Evolutionary conservation across 371 early-diverging fungal species (phyloP).

Genomic region (Mucor racemosus): DNA sequence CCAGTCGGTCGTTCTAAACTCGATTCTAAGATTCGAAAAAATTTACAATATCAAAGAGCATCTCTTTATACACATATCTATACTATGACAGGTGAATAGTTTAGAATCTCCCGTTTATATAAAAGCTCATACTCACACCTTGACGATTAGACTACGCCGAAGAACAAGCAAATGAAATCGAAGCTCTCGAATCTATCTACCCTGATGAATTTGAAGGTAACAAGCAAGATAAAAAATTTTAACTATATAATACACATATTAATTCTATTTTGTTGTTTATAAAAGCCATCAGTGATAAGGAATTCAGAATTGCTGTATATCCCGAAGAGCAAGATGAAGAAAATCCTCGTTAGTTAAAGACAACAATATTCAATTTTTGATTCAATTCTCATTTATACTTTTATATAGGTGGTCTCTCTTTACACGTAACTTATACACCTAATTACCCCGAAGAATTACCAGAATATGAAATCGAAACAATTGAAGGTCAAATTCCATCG

Average conservation of each 20-base stretch:
- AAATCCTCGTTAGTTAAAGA: conserved; percentile 46
- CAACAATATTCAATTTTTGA: not conserved
- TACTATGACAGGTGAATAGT: conserved; percentile 11
- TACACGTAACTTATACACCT: conserved; percentile 81
- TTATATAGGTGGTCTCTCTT: conserved; percentile 49
- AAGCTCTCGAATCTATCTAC: conserved; percentile 92
- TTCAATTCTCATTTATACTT: not conserved
- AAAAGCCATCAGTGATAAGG: conserved; percentile 41
- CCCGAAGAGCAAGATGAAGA: conserved; percentile 66
- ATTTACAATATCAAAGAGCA: not conserved
- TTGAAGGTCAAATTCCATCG: conserved; percentile 52
- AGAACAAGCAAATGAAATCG: conserved; percentile 87
- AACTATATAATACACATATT: not conserved
- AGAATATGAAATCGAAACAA: conserved; percentile 62
- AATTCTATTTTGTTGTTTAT: not conserved
- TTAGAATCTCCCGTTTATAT: not conserved
- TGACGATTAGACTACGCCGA: conserved; percentile 64
- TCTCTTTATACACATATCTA: not conserved
- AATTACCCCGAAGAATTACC: conserved; percentile 90
- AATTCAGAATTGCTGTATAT: conserved; percentile 54
- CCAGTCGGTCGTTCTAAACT: conserved; percentile 1
- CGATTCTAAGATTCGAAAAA: not conserved
- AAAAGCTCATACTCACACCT: not conserved
- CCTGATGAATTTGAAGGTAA: conserved; percentile 85
- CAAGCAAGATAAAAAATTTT: not conserved